Evolutionary conservation across 2,329 filamentous ascomycete species (phyloP).

Genomic region (Ascochyta viciae-villosae): DNA sequence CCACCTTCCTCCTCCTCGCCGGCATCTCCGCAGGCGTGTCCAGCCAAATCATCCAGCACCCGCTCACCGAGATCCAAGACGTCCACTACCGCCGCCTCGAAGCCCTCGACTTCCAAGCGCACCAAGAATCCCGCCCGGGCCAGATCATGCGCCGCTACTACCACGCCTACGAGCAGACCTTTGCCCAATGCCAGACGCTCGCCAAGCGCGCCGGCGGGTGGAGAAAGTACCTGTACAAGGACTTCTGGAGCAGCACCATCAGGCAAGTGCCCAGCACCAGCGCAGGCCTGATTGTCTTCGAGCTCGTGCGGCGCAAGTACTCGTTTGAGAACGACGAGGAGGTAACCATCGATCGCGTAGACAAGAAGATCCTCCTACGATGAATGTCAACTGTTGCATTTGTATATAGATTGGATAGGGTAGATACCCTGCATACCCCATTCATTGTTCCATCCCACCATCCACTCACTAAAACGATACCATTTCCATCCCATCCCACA

Average conservation of each 20-base stretch:
- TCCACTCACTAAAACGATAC: too few relatives aligned
- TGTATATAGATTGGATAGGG: not conserved
- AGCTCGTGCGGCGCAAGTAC: slow-evolving; percentile 76
- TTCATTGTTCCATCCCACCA: too few relatives aligned
- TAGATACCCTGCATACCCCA: not conserved
- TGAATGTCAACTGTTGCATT: not conserved
- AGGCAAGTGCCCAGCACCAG: slow-evolving; percentile 79
- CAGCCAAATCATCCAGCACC: slow-evolving; percentile 75
- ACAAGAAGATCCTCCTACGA: slow-evolving; percentile 57
- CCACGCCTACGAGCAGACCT: slow-evolving; percentile 73
- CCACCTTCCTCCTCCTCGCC: slow-evolving; percentile 72
- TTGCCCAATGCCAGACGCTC: slow-evolving; percentile 64
- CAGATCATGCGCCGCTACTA: slow-evolving; percentile 68
- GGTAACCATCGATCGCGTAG: slow-evolving; percentile 62
- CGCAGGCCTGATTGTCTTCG: slow-evolving; percentile 79
- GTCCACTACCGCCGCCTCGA: slow-evolving; percentile 77
- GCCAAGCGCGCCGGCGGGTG: slow-evolving; percentile 66
- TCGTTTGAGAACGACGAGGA: slow-evolving; percentile 65
- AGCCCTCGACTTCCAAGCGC: slow-evolving; percentile 68
- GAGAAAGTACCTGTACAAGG: slow-evolving; percentile 70
- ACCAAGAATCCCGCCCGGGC: slow-evolving; percentile 39
- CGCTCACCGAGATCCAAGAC: slow-evolving; percentile 73
- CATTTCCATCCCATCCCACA: too few relatives aligned
- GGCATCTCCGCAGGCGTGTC: slow-evolving; percentile 72
- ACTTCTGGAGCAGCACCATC: slow-evolving; percentile 75